phyloP scores from a whole-genome alignment of 2,329 filamentous ascomycete species.

The Neonectria hederae region DNA sequence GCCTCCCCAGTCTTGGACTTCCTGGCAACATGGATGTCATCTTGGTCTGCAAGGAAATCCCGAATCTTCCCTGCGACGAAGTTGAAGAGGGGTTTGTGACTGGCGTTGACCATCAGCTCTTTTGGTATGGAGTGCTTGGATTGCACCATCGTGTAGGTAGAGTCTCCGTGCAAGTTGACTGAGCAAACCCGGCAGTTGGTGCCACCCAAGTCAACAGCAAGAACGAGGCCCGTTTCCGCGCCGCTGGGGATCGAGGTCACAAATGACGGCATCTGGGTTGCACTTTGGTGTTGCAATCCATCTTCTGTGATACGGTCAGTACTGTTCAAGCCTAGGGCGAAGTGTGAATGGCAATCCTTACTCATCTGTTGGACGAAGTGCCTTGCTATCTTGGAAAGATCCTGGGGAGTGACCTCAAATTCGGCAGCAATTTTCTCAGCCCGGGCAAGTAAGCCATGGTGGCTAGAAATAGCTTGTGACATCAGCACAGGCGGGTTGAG shows the following conservation, averaged over 20 bases:
- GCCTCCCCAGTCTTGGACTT: neutral
- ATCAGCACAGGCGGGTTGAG: neutral
- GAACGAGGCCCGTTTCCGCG: constrained; percentile 12
- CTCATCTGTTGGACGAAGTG: constrained; percentile 16
- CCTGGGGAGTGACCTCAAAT: constrained; percentile 3
- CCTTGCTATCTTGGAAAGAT: constrained; percentile 9
- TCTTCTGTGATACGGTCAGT: neutral
- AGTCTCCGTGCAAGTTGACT: constrained; percentile 59
- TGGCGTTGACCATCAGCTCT: constrained; percentile 8
- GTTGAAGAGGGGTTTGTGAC: constrained; percentile 10
- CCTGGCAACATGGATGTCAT: neutral
- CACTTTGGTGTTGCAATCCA: neutral
- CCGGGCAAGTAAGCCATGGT: constrained; percentile 1
- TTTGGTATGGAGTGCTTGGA: constrained; percentile 8
- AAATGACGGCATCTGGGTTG: constrained; percentile 15
- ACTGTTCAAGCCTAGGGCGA: neutral
- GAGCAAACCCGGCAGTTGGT: constrained; percentile 48
- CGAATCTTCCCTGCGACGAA: constrained; percentile 3
- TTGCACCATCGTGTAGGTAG: constrained; percentile 73
- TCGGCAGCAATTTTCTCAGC: constrained; percentile 5
- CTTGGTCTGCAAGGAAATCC: neutral
- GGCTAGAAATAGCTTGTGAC: constrained; percentile 1
- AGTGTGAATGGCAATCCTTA: neutral
- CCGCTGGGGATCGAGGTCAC: constrained; percentile 15
- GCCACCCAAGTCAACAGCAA: constrained; percentile 48